These are phyloP conservation scores for Pycnococcus provasolii DNA, from an alignment of 139 green algal genomes.

Conservation along the genomic window DNA sequence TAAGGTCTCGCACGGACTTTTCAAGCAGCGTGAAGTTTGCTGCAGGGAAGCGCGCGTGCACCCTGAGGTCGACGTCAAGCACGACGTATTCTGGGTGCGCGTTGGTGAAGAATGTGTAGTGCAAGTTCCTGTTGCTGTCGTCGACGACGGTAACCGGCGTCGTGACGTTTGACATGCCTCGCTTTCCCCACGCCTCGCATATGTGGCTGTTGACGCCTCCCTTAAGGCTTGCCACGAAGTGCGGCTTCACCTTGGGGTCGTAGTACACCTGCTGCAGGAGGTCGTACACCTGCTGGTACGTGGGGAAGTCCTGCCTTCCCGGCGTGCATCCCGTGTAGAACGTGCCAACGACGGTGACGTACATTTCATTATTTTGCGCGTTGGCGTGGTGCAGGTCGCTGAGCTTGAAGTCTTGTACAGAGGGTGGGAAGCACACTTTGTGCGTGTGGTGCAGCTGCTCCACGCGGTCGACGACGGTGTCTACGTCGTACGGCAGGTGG, in stretches of 20 bases:
- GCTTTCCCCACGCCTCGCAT: conserved; percentile 1
- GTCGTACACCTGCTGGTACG: background rate
- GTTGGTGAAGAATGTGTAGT: conserved; percentile 8
- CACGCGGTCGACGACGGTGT: too few relatives aligned
- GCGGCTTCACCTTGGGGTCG: background rate
- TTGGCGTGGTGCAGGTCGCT: too few relatives aligned
- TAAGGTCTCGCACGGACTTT: too few relatives aligned
- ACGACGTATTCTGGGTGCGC: conserved; percentile 7
- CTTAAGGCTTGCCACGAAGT: conserved; percentile 3
- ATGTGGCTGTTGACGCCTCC: conserved; percentile 6
- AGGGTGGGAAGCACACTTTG: too few relatives aligned
- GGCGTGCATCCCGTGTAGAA: conserved; percentile 16
- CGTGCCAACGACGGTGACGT: conserved; percentile 7
- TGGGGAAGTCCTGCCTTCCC: background rate
- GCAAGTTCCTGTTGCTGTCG: background rate
- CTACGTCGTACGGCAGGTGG: too few relatives aligned
- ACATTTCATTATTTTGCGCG: background rate
- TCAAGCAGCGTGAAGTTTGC: too few relatives aligned
- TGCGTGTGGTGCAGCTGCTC: too few relatives aligned
- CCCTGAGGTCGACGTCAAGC: conserved; percentile 5
- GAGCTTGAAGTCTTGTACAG: too few relatives aligned
- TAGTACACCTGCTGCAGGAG: background rate
- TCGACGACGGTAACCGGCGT: background rate
- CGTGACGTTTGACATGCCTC: background rate
- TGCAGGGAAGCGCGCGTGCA: background rate